Evolutionary conservation across 2,329 filamentous ascomycete species (phyloP), one percentile per base, ranked within the genome.

Genomic region (Remersonia thermophila): DNA sequence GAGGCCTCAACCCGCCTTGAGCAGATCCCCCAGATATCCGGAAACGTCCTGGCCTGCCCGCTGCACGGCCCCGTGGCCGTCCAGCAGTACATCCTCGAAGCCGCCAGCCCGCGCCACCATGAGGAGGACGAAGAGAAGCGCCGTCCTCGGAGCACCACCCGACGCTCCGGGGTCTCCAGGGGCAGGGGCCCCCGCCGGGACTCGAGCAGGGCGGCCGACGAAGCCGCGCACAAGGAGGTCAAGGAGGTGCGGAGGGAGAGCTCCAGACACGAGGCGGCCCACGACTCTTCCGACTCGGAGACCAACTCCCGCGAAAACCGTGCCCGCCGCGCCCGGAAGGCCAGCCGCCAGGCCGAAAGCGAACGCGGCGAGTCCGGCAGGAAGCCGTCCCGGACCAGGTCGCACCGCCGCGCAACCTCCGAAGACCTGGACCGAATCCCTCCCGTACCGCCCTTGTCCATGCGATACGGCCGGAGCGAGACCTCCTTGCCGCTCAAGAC

Each of bases 61-160:
- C 36, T 50, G n/a, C 46, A 50, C 32, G 41, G 42, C 5, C 46
- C 43, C 15, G 41, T 50, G 16, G 45, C 41, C 32, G 42, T 50
- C 3, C 44, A 50, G 23, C 47, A 50, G 18, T 37, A 39, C 9
- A 31, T 46, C 23, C 43, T 48, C 30, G 38, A 42, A 7, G 34
- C 43, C 11, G 29, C 35, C 20, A 38, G 43, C 18, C 13, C 25
- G 6, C 7, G 10, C 2, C 10, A 16, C 7, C 30, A 10, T 8
- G 36, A 36, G 2, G 28, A 35, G 2, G 20, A 18, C 12, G 17
- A 13, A 1, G 31, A 29, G 31, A 25, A 18, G 6, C 7, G 14
- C 4, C 30, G 37, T 2, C 27, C 36, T 3, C 30, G 33, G 3
- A 35, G 18, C 27, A 33, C 28, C 7, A 11, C 31, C 8, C 37